Base-by-base conservation (phyloP, 2,329 filamentous ascomycete genomes). In the Neonectria ditissima region DNA sequence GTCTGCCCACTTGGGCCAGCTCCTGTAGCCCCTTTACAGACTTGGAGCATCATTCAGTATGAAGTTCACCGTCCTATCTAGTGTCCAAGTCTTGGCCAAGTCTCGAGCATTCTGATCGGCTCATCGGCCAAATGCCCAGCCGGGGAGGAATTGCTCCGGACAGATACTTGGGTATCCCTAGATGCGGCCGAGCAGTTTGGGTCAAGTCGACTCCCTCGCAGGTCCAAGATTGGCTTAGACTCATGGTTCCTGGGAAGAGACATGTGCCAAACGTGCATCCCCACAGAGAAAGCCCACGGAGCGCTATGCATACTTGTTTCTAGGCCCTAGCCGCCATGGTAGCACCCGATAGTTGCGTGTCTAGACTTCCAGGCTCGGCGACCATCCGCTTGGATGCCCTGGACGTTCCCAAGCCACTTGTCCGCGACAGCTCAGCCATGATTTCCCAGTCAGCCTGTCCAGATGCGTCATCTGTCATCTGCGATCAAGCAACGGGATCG, bases 371-470 rank as follows among this genome's bases (percentile, higher is more conserved):
- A 11, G 2, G 26, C 39, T 32, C 37, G 34, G n/a, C 26, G 22
- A 44, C 5, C 26, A 55, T 55, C 39, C 39, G 16, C 52, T 44
- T 20, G n/a, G 39, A 55, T 22, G 18, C 5, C 52, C 18, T 48
- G 8, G 28, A 18, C 24, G 45, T 32, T 32, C 18, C n/a, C 8
- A 20, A 13, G 10, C 10, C n/a, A 10, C 5, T 32, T 32, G 18
- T 20, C n/a, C n/a, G 8, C 18, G 11, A 5, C 47, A 32, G 6
- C 28, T 14, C 5, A 32, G 20, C 26, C 47, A 32, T 10, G 9
- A 32, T 26, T 34, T 20, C 26, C 28, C 26, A 32, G 28, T 32
- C n/a, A 26, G 34, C 3, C 34, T 16, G 34, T n/a, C 14, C 1
- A 37, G 14, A 26, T n/a, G 13, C 14, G 26, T 16, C 37, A 41